phyloP scores from a whole-genome alignment of 345 rosid genomes.

The Corchorus olitorius region DNA sequence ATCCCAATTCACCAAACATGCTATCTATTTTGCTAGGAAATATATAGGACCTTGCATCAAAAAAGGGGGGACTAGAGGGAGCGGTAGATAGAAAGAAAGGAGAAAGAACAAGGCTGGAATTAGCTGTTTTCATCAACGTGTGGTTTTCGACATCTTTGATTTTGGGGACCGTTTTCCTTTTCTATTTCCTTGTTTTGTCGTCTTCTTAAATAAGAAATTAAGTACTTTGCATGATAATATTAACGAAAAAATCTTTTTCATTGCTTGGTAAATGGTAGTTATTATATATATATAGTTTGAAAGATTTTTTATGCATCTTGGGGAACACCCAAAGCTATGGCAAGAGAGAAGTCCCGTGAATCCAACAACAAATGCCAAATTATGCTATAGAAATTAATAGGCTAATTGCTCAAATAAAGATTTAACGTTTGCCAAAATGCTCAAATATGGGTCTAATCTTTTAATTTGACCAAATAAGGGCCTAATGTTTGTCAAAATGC shows the following conservation, averaged over 20 bases:
- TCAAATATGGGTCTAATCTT: too few relatives aligned
- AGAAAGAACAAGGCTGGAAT: background rate
- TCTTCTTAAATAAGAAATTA: background rate
- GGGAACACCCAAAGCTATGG: background rate
- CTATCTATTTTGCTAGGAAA: background rate
- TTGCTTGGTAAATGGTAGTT: background rate
- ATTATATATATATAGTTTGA: background rate
- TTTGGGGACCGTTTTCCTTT: background rate
- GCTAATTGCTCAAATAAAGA: too few relatives aligned
- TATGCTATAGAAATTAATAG: too few relatives aligned
- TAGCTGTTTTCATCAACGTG: background rate
- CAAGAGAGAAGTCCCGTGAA: background rate
- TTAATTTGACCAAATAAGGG: too few relatives aligned
- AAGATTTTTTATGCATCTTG: background rate
- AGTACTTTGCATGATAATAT: too few relatives aligned
- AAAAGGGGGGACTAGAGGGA: background rate
- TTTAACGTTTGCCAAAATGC: too few relatives aligned
- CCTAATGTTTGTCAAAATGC: too few relatives aligned
- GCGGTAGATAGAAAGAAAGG: too few relatives aligned
- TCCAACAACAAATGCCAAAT: background rate
- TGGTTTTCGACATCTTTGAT: background rate
- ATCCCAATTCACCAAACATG: background rate
- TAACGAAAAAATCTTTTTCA: background rate
- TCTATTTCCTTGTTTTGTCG: background rate
- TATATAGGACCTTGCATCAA: conserved; percentile 1